Conservation (phyloP, 306 rosid species). For the Dalbergia oliveri region DNA sequence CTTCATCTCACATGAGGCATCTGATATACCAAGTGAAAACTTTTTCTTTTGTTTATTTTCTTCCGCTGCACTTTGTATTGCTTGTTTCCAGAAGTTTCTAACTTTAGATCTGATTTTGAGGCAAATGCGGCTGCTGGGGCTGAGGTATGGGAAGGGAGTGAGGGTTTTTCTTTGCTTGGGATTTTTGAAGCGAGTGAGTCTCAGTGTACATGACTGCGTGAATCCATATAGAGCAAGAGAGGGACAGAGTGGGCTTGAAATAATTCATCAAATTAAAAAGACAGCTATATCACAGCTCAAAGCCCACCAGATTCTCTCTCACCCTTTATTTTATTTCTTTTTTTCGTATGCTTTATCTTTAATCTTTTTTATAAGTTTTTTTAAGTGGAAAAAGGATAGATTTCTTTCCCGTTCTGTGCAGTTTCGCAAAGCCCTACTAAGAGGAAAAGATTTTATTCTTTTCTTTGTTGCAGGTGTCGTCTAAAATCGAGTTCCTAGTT, state of each 20-base stretch:
- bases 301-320: conserved; percentile 69
- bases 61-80: neutral
- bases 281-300: conserved; percentile 95
- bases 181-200: conserved; percentile 54
- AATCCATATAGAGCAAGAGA: neutral
- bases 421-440: neutral
- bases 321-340: conserved; percentile 28
- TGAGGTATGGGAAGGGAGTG: conserved; percentile 12
- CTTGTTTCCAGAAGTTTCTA: conserved; percentile 27
- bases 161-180: conserved; percentile 59
- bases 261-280: conserved; percentile 52
- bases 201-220: conserved; percentile 23
- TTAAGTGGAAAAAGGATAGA: neutral
- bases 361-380: neutral
- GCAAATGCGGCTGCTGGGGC: conserved; percentile 27
- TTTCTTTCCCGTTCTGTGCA: neutral
- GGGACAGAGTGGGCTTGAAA: conserved; percentile 47
- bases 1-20: conserved; percentile 85
- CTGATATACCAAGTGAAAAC: conserved; percentile 49
- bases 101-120: conserved; percentile 54
- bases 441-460: neutral
- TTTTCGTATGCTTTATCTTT: neutral
- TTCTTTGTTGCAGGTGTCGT: neutral
- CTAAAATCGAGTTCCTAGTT: neutral
- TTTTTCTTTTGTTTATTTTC: conserved; percentile 25